Base-by-base conservation (phyloP, 805 yeast genomes). In the Lipomyces yamanashiensis region DNA sequence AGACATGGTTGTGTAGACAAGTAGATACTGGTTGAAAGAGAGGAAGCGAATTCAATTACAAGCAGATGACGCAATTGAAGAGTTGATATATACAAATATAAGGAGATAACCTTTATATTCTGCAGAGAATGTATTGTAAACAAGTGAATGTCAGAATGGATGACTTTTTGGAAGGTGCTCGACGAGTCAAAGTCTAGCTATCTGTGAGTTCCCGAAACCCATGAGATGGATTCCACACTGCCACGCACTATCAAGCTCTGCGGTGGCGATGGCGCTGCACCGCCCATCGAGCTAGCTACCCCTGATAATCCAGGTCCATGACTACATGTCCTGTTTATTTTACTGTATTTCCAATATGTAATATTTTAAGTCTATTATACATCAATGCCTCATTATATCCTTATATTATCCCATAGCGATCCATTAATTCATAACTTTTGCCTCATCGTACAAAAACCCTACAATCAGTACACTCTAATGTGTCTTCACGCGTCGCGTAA, bases 1-100 rank as follows among this genome's bases (percentile, higher is more conserved):
- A 40, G 66, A 50, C 67, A 64, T 64, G 33, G 52, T 51, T 52
- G 19, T 28, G 19, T 23, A 7, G 19, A 15, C 7, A 17, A 9
- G 53, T 34, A 15, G 36, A 19, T 36, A 15, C 17, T 34, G n/a
- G 21, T 21, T 49, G 8, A 23, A 17, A 28, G 28, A 28, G 28
- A 28, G 28, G 28, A 28, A 2, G 28, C 28, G 28, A 28, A 5
- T 28, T 28, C 28, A 28, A 28, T 28, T 5, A 28, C 28, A 34
- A n/a, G 44, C 43, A 17, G 34, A 2, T 15, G 52, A 2, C 12
- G 40, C 17, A 28, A 28, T 13, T n/a, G 17, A 10, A 15, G 2
- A 28, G 5, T 21, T 12, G 51, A 21, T 10, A 23, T 12, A 7
- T 10, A 23, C 23, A 28, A 28, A 28, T 28, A 28, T 28, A 28